Evolutionary conservation across 805 yeast genomes (phyloP), one percentile per base, ranked within the genome.

Genomic region (Lachancea waltii): DNA sequence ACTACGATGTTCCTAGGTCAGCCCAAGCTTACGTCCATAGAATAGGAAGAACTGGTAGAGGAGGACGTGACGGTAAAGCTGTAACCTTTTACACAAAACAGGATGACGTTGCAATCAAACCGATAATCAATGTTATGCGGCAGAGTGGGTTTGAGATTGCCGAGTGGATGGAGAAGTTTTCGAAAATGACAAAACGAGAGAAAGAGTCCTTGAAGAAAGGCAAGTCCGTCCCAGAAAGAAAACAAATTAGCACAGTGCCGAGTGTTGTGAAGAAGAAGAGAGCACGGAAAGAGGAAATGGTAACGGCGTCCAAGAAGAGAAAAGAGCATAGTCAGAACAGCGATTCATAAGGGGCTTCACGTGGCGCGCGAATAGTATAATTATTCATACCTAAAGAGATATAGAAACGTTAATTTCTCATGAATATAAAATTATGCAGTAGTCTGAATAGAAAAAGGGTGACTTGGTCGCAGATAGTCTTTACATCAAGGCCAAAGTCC

Each of bases 41-140:
- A 65, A 85, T 92, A 53, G 99, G 99, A 62, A 82, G 99, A 70
- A 90, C 98, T 2, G 99, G 98, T 49, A 81, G 99, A 71, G 95
- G 86, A 38, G 95, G 95, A 1, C 77, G 82, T 43, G 53, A 64
- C 7, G 98, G 99, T 41, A 73, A 72, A 50, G 97, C 97, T 0
- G 76, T 92, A 14, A 92, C 98, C 0, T 80, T 89, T 48, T 92
- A 84, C 66, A 90, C 98, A 18, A 89, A 87, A 56, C 95, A 85
- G 46, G 99, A 92, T 57, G 63, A 74, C 3, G 59, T 73, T 40
- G 76, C 83, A 2, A 72, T 92, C 31, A 83, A 84, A 56, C 83
- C 92, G 7, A 84, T 92, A 30, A 75, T 90, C 20, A 92, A 89
- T 55, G 97, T 92, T 11, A 90, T 92, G 95, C 84, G 83, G 52